These are phyloP conservation scores for Tetratostichococcus sp. DNA, from an alignment of 139 green algal genomes.

Conservation along the genomic window DNA sequence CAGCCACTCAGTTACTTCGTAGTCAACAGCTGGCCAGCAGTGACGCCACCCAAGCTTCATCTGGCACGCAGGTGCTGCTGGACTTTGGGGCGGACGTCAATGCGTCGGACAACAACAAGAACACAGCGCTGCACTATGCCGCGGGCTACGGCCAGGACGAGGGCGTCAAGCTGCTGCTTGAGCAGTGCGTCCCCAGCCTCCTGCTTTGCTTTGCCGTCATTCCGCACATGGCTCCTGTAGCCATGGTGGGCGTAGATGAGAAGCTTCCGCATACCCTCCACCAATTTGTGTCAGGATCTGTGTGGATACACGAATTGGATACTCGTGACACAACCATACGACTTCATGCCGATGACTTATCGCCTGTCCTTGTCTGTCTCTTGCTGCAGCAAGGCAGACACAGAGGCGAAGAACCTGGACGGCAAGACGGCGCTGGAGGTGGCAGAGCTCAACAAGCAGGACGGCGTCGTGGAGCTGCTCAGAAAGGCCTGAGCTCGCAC, in stretches of 20 bases:
- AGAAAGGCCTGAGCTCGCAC: constrained; percentile 13
- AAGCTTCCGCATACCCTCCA: too few species aligned
- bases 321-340: too few species aligned
- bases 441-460: constrained; percentile 92
- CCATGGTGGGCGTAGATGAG: too few species aligned
- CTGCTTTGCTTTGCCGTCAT: too few species aligned
- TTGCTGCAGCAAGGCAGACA: constrained; percentile 60
- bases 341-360: too few species aligned
- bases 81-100: constrained; percentile 75
- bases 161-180: constrained; percentile 65
- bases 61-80: constrained; percentile 55
- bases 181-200: constrained; percentile 47
- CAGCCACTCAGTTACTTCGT: too few species aligned
- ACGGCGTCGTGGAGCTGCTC: constrained; percentile 65
- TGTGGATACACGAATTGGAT: too few species aligned
- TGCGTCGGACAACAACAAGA: constrained; percentile 85
- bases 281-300: too few species aligned
- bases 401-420: constrained; percentile 74
- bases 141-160: constrained; percentile 85
- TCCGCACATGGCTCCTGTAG: too few species aligned
- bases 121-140: constrained; percentile 91
- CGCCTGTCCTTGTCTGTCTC: too few species aligned
- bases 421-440: constrained; percentile 94
- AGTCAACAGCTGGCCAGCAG: too few species aligned
- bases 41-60: too few species aligned